Conservation (phyloP, 805 yeast species). For the Wickerhamomyces strasburgensis region DNA sequence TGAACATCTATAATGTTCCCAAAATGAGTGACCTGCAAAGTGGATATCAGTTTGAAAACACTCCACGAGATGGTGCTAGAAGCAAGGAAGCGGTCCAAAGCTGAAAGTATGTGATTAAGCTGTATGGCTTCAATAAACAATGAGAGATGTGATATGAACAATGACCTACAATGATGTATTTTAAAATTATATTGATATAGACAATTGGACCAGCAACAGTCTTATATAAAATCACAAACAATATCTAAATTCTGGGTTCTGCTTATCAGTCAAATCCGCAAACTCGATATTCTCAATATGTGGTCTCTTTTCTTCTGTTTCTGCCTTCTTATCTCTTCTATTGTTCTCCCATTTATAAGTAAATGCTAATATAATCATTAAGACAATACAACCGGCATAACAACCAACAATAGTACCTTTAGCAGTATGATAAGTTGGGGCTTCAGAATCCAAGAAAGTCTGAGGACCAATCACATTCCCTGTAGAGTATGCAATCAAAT, state of each 20-base stretch:
- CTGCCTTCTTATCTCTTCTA: conserved; percentile 31
- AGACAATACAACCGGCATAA: conserved; percentile 36
- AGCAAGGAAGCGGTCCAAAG: too few species aligned
- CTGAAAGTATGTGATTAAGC: too few species aligned
- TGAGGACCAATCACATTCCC: conserved; percentile 59
- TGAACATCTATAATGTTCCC: too few species aligned
- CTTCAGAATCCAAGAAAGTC: conserved; percentile 51
- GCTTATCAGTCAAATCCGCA: conserved; percentile 41
- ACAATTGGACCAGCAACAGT: too few species aligned
- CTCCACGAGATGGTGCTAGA: too few species aligned
- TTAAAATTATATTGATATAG: too few species aligned
- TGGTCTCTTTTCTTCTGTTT: conserved; percentile 14
- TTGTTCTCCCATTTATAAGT: conserved; percentile 33
- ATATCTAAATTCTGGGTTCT: conserved; percentile 27
- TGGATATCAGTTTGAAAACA: too few species aligned
- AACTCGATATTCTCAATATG: conserved; percentile 32
- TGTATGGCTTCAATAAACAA: too few species aligned
- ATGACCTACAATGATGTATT: too few species aligned
- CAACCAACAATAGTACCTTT: conserved; percentile 40
- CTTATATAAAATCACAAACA: too few species aligned
- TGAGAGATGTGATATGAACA: too few species aligned
- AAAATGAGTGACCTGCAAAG: too few species aligned
- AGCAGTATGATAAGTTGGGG: conserved; percentile 57
- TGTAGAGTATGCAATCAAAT: conserved; percentile 56
- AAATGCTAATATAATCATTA: conserved; percentile 27